phyloP scores from a whole-genome alignment of 2,329 filamentous ascomycete genomes.

The Colletotrichum liriopes region DNA sequence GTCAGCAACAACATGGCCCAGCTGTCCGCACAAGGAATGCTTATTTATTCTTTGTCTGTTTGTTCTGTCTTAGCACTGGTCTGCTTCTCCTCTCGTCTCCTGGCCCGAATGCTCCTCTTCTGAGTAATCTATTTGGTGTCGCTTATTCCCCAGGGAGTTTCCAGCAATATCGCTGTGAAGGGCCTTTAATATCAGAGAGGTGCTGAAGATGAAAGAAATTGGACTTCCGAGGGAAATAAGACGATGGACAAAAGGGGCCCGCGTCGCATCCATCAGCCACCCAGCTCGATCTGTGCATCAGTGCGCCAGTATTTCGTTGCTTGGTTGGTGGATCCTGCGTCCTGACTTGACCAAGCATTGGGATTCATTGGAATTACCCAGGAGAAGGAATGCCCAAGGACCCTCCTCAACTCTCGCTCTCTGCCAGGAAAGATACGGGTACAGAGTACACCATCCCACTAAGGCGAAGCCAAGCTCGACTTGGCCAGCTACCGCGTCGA shows the following conservation, averaged over 20 bases:
- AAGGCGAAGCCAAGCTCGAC: neutral
- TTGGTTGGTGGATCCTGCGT: conserved; percentile 5
- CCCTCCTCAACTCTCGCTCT: neutral
- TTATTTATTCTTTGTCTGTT: neutral
- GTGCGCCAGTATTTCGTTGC: conserved; percentile 14
- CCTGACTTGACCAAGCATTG: neutral
- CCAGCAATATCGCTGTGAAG: neutral
- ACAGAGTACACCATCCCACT: neutral
- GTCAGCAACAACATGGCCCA: conserved; percentile 8
- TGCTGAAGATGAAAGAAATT: conserved; percentile 27
- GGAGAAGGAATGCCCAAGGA: neutral
- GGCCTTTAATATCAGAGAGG: neutral
- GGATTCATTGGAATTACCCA: neutral
- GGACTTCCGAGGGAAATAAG: conserved; percentile 10
- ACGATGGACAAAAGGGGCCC: neutral
- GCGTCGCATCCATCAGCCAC: neutral
- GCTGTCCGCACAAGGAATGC: conserved; percentile 7
- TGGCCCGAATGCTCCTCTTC: neutral
- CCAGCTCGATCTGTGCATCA: conserved; percentile 8
- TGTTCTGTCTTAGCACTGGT: neutral
- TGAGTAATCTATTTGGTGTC: conserved; percentile 15
- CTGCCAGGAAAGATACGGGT: neutral
- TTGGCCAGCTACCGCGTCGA: neutral
- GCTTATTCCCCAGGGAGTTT: neutral
- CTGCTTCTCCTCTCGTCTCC: neutral